These are phyloP conservation scores for Starmera stellimalicola DNA, from an alignment of 1,139 yeast species.

Conservation along the genomic window DNA sequence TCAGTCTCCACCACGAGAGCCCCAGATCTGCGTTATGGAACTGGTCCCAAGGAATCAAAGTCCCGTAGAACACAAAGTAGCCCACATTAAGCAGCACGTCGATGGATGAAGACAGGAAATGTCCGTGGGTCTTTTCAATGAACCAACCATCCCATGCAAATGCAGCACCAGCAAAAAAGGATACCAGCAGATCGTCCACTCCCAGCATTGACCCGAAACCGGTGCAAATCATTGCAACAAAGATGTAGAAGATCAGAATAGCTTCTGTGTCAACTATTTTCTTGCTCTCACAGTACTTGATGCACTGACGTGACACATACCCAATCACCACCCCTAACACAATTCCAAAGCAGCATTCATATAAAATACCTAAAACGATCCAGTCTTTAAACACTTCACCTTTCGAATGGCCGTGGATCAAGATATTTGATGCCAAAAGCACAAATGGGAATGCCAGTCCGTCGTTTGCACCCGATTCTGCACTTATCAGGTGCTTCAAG, in stretches of 20 bases:
- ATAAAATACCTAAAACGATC: constrained; percentile 26
- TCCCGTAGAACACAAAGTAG: constrained; percentile 28
- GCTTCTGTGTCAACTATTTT: constrained; percentile 20
- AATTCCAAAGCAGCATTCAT: constrained; percentile 26
- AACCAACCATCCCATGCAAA: constrained; percentile 27
- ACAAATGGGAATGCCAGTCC: constrained; percentile 33
- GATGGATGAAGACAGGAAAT: constrained; percentile 20
- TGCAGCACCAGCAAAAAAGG: constrained; percentile 22
- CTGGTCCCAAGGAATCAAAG: constrained; percentile 27
- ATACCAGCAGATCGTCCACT: constrained; percentile 29
- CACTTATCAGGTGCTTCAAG: constrained; percentile 24
- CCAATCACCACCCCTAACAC: constrained; percentile 27
- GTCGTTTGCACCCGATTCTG: constrained; percentile 33
- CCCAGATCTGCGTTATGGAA: constrained; percentile 16
- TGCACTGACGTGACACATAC: constrained; percentile 19
- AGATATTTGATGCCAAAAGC: constrained; percentile 24
- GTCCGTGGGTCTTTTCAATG: constrained; percentile 21
- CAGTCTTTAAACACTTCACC: constrained; percentile 24
- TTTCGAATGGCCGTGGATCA: constrained; percentile 14
- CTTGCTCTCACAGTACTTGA: constrained; percentile 18
- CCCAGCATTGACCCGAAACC: constrained; percentile 30
- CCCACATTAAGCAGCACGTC: constrained; percentile 26
- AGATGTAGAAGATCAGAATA: constrained; percentile 17
- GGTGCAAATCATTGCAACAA: constrained; percentile 19
- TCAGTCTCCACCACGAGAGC: constrained; percentile 23